Evolutionary conservation across 306 rosid species (phyloP).

Genomic region (Casuarina cunninghamiana): DNA sequence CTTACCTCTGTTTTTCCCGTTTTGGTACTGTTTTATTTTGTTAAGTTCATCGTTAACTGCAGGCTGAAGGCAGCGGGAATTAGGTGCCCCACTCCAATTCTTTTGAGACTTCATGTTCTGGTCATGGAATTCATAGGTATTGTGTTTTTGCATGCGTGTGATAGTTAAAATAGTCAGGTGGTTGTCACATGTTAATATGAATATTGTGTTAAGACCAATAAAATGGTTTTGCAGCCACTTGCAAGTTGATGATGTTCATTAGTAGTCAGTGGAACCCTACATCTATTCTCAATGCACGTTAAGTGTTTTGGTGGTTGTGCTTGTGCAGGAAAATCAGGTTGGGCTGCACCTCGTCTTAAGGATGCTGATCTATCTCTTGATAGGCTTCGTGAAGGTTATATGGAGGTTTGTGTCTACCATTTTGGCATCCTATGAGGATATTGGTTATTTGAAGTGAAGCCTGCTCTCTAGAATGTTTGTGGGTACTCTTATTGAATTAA

Average conservation of each 20-base stretch:
- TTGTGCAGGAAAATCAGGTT: conserved; percentile 69
- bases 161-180: neutral
- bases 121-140: conserved; percentile 96
- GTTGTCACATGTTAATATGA: neutral
- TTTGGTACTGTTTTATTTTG: neutral
- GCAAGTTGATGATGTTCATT: conserved; percentile 5
- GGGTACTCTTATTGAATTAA: neutral
- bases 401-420: conserved; percentile 61
- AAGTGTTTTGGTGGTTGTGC: conserved; percentile 24
- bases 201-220: neutral
- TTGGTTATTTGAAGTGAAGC: neutral
- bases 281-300: conserved; percentile 3
- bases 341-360: conserved; percentile 97
- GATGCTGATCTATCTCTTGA: conserved; percentile 82
- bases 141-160: conserved; percentile 7
- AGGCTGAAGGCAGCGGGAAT: conserved; percentile 87
- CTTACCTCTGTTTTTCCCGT: neutral
- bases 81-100: conserved; percentile 68
- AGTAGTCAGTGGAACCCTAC: neutral
- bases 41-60: conserved; percentile 25
- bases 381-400: conserved; percentile 80
- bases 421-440: neutral
- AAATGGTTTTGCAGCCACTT: neutral
- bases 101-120: conserved; percentile 69
- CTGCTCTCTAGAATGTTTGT: neutral